These are phyloP conservation scores for Podospora sp. DNA, from an alignment of 495 filamentous ascomycete genomes.

Conservation along the genomic window DNA sequence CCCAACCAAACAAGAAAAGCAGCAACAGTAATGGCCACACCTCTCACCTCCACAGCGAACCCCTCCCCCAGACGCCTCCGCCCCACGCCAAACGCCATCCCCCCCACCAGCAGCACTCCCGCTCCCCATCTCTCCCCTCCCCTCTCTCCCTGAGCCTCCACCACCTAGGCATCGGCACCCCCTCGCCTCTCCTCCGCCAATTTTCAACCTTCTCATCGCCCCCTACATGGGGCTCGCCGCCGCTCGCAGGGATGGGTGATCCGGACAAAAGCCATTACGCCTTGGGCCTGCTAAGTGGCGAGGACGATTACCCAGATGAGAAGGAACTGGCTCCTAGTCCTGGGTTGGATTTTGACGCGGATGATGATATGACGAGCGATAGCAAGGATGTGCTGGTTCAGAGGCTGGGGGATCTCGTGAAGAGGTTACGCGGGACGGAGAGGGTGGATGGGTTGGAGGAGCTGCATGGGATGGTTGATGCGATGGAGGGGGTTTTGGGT, in stretches of 20 bases:
- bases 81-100: background rate
- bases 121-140: conserved; percentile 12
- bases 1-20: background rate
- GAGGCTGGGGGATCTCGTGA: conserved; percentile 50
- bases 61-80: background rate
- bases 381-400: conserved; percentile 53
- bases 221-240: conserved; percentile 25
- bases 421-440: conserved; percentile 34
- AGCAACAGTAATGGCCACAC: background rate
- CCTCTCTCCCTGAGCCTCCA: conserved; percentile 24
- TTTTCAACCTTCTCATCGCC: conserved; percentile 32
- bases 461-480: conserved; percentile 48
- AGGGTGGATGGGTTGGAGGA: conserved; percentile 34
- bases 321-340: too few species aligned
- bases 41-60: conserved; percentile 6
- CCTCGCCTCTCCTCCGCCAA: conserved; percentile 37
- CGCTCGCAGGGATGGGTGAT: background rate
- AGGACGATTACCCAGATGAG: background rate
- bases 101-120: conserved; percentile 13
- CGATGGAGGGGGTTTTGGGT: conserved; percentile 46
- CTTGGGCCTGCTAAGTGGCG: background rate
- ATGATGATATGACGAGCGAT: conserved; percentile 39
- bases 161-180: conserved; percentile 36
- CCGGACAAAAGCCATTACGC: conserved; percentile 10
- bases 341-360: background rate